Conservation (phyloP, 768 basidiomycete species). For the Leccinum truebloodii region DNA sequence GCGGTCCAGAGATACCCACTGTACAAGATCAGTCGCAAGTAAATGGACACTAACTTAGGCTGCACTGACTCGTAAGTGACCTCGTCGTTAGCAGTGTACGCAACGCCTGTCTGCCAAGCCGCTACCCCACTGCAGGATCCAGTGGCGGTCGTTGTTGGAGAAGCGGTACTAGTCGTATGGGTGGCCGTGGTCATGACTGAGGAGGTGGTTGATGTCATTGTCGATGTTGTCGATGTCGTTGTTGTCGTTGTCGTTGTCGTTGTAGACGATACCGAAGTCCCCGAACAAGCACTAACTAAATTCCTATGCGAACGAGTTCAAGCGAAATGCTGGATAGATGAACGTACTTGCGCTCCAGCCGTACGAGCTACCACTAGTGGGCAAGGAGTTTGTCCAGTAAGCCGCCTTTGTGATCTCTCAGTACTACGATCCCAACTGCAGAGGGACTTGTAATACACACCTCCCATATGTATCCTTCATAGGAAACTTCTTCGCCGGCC, state of each 20-base stretch:
- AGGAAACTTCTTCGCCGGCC: slow-evolving; percentile 54
- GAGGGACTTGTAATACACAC: slow-evolving; percentile 30
- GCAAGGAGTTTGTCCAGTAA: slow-evolving; percentile 53
- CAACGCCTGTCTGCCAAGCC: slow-evolving; percentile 46
- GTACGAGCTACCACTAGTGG: slow-evolving; percentile 48
- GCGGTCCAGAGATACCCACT: slow-evolving; percentile 46
- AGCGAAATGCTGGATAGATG: slow-evolving; percentile 3
- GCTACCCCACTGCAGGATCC: slow-evolving; percentile 49
- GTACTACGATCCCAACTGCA: neutral
- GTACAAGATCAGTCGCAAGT: slow-evolving; percentile 3
- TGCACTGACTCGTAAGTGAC: slow-evolving; percentile 50
- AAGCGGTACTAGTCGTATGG: slow-evolving; percentile 13
- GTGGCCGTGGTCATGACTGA: slow-evolving; percentile 13
- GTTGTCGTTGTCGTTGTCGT: neutral
- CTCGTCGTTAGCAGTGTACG: slow-evolving; percentile 53
- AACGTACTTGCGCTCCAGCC: slow-evolving; percentile 65
- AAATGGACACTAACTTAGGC: neutral
- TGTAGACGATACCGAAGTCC: slow-evolving; percentile 5
- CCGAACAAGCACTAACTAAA: slow-evolving; percentile 27
- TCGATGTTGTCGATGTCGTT: slow-evolving; percentile 1
- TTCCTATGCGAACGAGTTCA: slow-evolving; percentile 1
- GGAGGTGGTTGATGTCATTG: slow-evolving; percentile 19
- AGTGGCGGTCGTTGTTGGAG: slow-evolving; percentile 24
- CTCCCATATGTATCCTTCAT: slow-evolving; percentile 66
- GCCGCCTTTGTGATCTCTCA: slow-evolving; percentile 48